Evolutionary conservation across 2,329 filamentous ascomycete genomes (phyloP), one percentile per base, ranked within the genome.

Genomic region (Calonectria multiphialidica): DNA sequence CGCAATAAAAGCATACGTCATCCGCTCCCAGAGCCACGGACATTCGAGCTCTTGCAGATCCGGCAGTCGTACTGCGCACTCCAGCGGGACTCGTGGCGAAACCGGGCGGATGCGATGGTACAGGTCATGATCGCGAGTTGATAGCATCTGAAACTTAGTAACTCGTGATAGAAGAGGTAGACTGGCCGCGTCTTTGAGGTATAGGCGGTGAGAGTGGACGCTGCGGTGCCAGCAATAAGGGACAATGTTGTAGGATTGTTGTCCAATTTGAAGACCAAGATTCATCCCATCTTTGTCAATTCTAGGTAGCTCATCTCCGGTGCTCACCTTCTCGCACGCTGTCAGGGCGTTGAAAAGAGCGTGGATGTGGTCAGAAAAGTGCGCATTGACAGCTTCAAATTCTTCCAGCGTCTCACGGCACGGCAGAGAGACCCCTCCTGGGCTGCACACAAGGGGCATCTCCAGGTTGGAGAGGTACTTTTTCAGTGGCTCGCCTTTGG

Each of bases 351-450:
- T 63, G 35, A 68, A 63, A 25, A 63, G 33, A 30, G 66, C 35
- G 23, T 68, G 57, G 12, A 68, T 35, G 12, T 63, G 66, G 57
- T 10, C 23, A 49, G 66, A 63, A 25, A 69, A 69, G 44, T 69
- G 42, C 2, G 35, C 37, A 47, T 55, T 69, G 45, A 69, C 28
- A 21, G 23, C 45, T 69, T 63, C 47, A 42, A 63, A 69, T 15
- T 69, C 66, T 7, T 23, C 66, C 2, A 15, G 47, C 8, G 57
- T 63, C 57, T 69, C 66, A 21, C 57, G 66, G 21, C 66, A 63
- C 3, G 45, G 33, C n/a, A 35, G 45, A 63, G 23, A 7, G 16
- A 23, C 40, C 9, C 40, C 66, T 44, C 42, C 66, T n/a, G 55
- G 55, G 33, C 53, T 61, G 5, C 15, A 15, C 42, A 49, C 16